These are phyloP conservation scores for Tylopilus plumbeoviolaceoides DNA, from an alignment of 768 basidiomycete species.

Conservation along the genomic window DNA sequence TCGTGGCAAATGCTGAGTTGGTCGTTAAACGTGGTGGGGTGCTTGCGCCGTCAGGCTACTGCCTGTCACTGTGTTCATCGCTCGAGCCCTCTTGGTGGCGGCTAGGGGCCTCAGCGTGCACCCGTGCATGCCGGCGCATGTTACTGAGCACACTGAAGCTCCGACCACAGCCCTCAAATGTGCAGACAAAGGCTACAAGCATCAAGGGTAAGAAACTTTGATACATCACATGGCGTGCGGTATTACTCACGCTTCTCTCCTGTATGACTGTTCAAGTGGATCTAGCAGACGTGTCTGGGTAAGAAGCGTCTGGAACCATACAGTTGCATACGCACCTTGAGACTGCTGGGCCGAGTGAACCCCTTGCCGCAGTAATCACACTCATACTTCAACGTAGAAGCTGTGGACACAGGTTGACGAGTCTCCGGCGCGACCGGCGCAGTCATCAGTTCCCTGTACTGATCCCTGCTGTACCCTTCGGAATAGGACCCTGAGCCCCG, in stretches of 20 bases:
- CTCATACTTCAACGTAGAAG: constrained; percentile 58
- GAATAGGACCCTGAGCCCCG: constrained; percentile 19
- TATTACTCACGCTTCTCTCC: constrained; percentile 72
- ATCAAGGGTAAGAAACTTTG: constrained; percentile 10
- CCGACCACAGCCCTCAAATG: constrained; percentile 70
- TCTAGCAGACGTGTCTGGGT: constrained; percentile 39
- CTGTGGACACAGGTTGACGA: constrained; percentile 15
- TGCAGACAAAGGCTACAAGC: constrained; percentile 65
- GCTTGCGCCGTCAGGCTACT: constrained; percentile 21
- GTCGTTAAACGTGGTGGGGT: constrained; percentile 9
- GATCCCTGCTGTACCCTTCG: constrained; percentile 14
- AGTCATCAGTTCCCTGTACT: constrained; percentile 15
- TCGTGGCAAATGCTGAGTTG: constrained; percentile 6
- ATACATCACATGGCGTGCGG: background rate
- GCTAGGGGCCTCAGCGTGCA: constrained; percentile 43
- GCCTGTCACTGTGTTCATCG: constrained; percentile 43
- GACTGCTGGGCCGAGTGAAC: constrained; percentile 79
- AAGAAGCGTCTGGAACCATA: background rate
- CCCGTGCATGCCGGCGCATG: constrained; percentile 82
- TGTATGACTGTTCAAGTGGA: constrained; percentile 81
- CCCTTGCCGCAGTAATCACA: constrained; percentile 77
- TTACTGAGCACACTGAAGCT: constrained; percentile 86
- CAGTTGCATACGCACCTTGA: constrained; percentile 49
- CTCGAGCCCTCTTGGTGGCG: constrained; percentile 39
- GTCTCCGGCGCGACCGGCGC: constrained; percentile 10